These are phyloP conservation scores for Limnanthes douglasii DNA, from an alignment of 345 rosid genomes.

Conservation along the genomic window DNA sequence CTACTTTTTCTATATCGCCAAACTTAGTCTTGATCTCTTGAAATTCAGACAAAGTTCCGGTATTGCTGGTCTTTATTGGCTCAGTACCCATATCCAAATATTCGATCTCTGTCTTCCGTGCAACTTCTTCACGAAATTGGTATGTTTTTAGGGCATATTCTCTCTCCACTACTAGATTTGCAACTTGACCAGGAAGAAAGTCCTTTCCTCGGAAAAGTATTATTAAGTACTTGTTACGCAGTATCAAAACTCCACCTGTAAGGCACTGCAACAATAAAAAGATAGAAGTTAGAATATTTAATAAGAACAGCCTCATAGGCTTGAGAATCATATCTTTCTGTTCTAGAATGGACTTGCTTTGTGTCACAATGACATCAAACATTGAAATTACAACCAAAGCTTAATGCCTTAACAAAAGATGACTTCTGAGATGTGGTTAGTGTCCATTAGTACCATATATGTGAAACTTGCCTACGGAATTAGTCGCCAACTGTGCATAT, in stretches of 20 bases:
- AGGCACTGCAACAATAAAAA: slow-evolving; percentile 29
- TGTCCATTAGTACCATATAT: too few species aligned
- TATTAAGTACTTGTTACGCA: slow-evolving; percentile 57
- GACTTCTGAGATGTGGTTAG: too few species aligned
- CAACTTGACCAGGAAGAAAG: slow-evolving; percentile 44
- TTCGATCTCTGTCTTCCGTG: slow-evolving; percentile 33
- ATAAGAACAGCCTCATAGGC: slow-evolving; percentile 1
- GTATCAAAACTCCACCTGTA: slow-evolving; percentile 67
- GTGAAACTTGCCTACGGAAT: background rate
- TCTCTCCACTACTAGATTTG: slow-evolving; percentile 38
- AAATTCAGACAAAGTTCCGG: slow-evolving; percentile 65
- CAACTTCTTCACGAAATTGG: slow-evolving; percentile 50
- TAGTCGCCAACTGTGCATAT: slow-evolving; percentile 1
- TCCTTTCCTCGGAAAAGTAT: slow-evolving; percentile 80
- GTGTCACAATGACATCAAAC: too few species aligned
- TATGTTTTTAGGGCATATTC: slow-evolving; percentile 40
- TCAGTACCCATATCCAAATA: slow-evolving; percentile 19
- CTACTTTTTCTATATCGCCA: slow-evolving; percentile 17
- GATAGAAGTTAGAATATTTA: background rate
- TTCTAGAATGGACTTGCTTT: too few species aligned
- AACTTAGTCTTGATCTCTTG: slow-evolving; percentile 29
- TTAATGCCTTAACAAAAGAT: too few species aligned
- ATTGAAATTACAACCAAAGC: too few species aligned
- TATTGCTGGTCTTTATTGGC: slow-evolving; percentile 20
- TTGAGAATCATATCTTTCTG: too few species aligned